phyloP scores from a whole-genome alignment of 768 basidiomycete species.

The Dentipellis sp. region DNA sequence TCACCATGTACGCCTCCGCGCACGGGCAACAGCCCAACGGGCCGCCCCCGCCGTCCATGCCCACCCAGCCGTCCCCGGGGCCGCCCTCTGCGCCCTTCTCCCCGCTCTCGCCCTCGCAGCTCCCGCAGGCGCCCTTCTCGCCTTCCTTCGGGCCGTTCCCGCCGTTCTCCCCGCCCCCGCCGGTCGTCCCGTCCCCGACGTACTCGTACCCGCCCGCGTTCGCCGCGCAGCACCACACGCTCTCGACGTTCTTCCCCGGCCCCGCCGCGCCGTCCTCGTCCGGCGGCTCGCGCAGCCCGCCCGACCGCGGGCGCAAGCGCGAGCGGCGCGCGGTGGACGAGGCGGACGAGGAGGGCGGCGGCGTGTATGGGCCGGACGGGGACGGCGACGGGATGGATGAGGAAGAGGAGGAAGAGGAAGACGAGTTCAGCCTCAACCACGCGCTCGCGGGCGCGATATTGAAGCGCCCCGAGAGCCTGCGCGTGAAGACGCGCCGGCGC shows the following conservation, averaged over 20 bases:
- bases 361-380: not conserved
- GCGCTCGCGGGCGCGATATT: constrained; percentile 7
- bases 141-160: not conserved
- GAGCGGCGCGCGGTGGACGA: not conserved
- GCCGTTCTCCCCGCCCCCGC: not conserved
- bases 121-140: not conserved
- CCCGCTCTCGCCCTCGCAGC: not conserved
- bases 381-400: not conserved
- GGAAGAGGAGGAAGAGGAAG: not conserved
- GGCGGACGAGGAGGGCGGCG: not conserved
- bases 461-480: constrained; percentile 5
- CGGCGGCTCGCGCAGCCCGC: not conserved
- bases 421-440: not conserved
- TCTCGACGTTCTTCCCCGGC: not conserved
- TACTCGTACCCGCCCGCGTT: not conserved
- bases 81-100: not conserved
- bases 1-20: not conserved
- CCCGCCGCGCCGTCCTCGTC: not conserved
- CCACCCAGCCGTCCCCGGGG: not conserved
- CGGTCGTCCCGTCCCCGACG: not conserved
- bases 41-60: not conserved
- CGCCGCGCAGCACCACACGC: not conserved
- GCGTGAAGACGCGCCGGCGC: not conserved
- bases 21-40: not conserved
- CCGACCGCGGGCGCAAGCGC: not conserved